Evolutionary conservation across 202 grass and related monocot species (phyloP).

Genomic region (Elaeis oleifera): DNA sequence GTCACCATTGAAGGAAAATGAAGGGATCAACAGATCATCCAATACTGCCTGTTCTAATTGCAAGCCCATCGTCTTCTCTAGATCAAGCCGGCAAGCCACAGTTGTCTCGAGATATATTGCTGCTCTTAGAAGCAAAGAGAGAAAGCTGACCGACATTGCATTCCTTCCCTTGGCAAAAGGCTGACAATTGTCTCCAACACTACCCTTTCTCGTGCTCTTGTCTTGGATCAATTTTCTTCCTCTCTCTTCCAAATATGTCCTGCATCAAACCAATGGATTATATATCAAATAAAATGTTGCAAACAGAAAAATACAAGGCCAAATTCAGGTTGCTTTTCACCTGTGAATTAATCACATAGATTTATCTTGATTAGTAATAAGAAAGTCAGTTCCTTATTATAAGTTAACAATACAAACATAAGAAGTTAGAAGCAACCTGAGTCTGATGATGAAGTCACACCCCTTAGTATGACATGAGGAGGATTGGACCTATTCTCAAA

Average conservation of each 20-base stretch:
- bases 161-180: slow-evolving; percentile 75
- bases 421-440: too few relatives aligned
- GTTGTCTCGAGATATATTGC: slow-evolving; percentile 74
- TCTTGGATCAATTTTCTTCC: slow-evolving; percentile 50
- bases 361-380: too few relatives aligned
- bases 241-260: slow-evolving; percentile 59
- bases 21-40: slow-evolving; percentile 74
- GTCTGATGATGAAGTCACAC: too few relatives aligned
- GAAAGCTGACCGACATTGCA: slow-evolving; percentile 70
- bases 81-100: slow-evolving; percentile 71
- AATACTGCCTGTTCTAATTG: slow-evolving; percentile 69
- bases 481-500: too few relatives aligned
- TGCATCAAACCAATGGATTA: slow-evolving; percentile 7
- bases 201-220: slow-evolving; percentile 84
- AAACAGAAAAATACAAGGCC: too few relatives aligned
- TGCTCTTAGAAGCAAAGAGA: slow-evolving; percentile 77
- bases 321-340: too few relatives aligned
- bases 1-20: slow-evolving; percentile 25
- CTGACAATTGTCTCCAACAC: slow-evolving; percentile 73
- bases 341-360: too few relatives aligned
- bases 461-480: too few relatives aligned
- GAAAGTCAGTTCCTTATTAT: too few relatives aligned
- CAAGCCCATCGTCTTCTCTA: slow-evolving; percentile 69
- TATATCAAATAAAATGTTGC: too few relatives aligned
- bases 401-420: too few relatives aligned